Percentiles rank a stretch among this genome's conserved stretches.
Conservation (phyloP, 257 asterid genomes). For the Sherardia arvensis region DNA sequence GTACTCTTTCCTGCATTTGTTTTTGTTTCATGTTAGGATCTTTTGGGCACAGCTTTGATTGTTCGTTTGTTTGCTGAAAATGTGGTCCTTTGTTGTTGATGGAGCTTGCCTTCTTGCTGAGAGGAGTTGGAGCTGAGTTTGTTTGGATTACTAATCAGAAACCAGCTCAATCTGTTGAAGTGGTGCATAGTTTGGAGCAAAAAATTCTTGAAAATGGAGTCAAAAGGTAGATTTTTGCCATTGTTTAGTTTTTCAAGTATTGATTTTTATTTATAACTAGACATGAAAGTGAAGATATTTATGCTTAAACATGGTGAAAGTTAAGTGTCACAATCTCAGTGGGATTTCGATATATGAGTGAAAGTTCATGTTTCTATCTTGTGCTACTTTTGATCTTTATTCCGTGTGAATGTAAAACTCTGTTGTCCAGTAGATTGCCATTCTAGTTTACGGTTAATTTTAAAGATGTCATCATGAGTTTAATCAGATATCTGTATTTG, state of each 20-base stretch:
- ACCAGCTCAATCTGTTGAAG: slow-evolving; percentile 47
- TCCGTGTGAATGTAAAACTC: no score
- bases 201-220: slow-evolving; percentile 64
- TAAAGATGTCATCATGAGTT: no score
- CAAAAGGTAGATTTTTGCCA: no score
- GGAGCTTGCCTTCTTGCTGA: slow-evolving; percentile 82
- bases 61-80: slow-evolving; percentile 2
- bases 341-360: no score
- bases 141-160: slow-evolving; percentile 75
- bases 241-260: no score
- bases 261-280: no score
- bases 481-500: no score
- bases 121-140: slow-evolving; percentile 61
- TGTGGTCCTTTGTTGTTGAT: slow-evolving; percentile 74
- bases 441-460: no score
- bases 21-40: neutral
- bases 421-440: no score
- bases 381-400: no score
- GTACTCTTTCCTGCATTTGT: slow-evolving; percentile 19
- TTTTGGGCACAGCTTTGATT: neutral
- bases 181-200: slow-evolving; percentile 53
- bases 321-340: neutral
- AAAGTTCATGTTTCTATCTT: no score
- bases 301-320: neutral
- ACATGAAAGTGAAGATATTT: neutral